Evolutionary conservation across 805 yeast genomes (phyloP), one percentile per base, ranked within the genome.

Genomic region (Candida sphagnicola): DNA sequence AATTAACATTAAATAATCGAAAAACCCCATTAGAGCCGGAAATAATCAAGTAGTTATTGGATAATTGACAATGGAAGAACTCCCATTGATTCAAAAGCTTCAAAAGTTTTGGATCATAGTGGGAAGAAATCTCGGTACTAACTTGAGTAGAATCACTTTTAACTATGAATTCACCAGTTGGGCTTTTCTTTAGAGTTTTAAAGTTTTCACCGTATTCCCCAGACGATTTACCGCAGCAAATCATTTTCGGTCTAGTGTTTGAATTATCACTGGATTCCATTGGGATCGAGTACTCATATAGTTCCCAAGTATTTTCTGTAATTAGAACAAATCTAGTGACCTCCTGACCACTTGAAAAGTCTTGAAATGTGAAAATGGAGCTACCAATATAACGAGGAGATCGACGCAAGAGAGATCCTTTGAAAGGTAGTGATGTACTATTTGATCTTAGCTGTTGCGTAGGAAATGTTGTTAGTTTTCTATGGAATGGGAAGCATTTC

Each of bases 401-500:
- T 41, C 59, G 63, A 38, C 54, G 65, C 17, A 56, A 44, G 33
- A 59, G 50, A 2, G 51, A 33, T 4, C 41, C 48, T 37, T 53
- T 55, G 43, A 54, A 53, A 1, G 56, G 47, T 10, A 53, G 45
- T n/a, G 53, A 41, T 38, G 57, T 43, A 42, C 56, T 36, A 38
- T 49, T 45, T 29, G 59, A 47, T 41, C 58, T 65, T 71, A 32
- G 78, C 70, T 42, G 85, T 71, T 38, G 88, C 57, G 59, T 79
- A 63, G 46, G 79, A 67, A 53, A 75, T 63, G 47, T 73, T 44
- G 61, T 72, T 65, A 37, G 78, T 63, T 58, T 81, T 42, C 95
- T 71, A 54, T 83, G 85, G 39, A 80, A 77, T 0, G 97, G 97
- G 60, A 87, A 89, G 49, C 91, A 86, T 50, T 80, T 83, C 4